Evolutionary conservation across 2,329 filamentous ascomycete genomes (phyloP).

Genomic region (Colletotrichum chrysophilum): DNA sequence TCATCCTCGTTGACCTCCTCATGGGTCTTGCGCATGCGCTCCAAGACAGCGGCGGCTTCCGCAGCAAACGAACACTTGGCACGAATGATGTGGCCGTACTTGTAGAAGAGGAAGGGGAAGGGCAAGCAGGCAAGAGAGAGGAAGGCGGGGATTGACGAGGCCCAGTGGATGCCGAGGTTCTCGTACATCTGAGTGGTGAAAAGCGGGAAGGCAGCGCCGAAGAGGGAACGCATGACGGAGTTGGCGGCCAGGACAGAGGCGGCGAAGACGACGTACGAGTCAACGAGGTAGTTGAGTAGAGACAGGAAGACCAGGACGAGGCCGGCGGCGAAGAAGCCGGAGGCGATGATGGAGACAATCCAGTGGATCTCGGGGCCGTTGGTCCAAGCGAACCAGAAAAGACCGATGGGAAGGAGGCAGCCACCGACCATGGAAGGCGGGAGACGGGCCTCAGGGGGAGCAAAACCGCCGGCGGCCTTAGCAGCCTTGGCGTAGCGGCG

Average conservation of each 20-base stretch:
- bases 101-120: slow-evolving; percentile 79
- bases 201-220: slow-evolving; percentile 75
- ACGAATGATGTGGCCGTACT: slow-evolving; percentile 62
- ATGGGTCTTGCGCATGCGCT: slow-evolving; percentile 39
- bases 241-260: slow-evolving; percentile 78
- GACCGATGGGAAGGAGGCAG: slow-evolving; percentile 55
- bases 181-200: slow-evolving; percentile 68
- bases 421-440: slow-evolving; percentile 60
- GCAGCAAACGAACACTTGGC: slow-evolving; percentile 60
- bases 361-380: slow-evolving; percentile 54
- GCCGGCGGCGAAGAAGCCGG: slow-evolving; percentile 38
- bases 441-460: slow-evolving; percentile 62
- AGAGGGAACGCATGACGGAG: slow-evolving; percentile 72
- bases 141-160: slow-evolving; percentile 75
- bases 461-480: slow-evolving; percentile 48
- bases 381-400: slow-evolving; percentile 66
- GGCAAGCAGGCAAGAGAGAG: slow-evolving; percentile 74
- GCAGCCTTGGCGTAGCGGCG: slow-evolving; percentile 45
- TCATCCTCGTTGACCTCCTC: slow-evolving; percentile 16
- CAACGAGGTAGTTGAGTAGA: slow-evolving; percentile 61
- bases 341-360: slow-evolving; percentile 46
- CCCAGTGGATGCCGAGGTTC: slow-evolving; percentile 76
- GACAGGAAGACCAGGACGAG: slow-evolving; percentile 60
- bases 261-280: slow-evolving; percentile 69
- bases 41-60: slow-evolving; percentile 64